Percentiles rank a stretch among this genome's conserved stretches.
Conservation (phyloP, 108 stramenopile genomes). For the Mayamaea pseudoterrestris region DNA sequence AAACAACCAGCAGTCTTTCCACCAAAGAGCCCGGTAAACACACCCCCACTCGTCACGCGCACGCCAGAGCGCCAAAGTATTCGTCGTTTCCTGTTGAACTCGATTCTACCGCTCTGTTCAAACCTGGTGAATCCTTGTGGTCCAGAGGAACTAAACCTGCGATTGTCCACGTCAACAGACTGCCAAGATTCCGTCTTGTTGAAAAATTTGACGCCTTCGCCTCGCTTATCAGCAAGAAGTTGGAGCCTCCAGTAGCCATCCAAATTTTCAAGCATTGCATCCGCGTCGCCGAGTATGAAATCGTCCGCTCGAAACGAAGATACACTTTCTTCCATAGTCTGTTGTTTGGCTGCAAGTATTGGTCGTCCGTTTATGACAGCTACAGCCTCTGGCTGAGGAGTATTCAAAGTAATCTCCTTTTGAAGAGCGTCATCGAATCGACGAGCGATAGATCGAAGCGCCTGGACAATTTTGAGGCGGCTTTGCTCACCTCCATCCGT, state of each 20-base stretch:
- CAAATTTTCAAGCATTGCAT: slow-evolving; percentile 49
- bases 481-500: slow-evolving; percentile 44
- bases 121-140: slow-evolving; percentile 30
- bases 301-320: too few species aligned
- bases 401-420: slow-evolving; percentile 13
- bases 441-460: slow-evolving; percentile 51
- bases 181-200: slow-evolving; percentile 62
- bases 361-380: slow-evolving; percentile 44
- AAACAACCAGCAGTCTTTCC: slow-evolving; percentile 21
- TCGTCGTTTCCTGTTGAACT: slow-evolving; percentile 31
- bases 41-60: slow-evolving; percentile 19
- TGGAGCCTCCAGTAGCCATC: slow-evolving; percentile 72
- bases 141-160: slow-evolving; percentile 34
- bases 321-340: slow-evolving; percentile 10
- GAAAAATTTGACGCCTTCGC: slow-evolving; percentile 75
- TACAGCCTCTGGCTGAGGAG: slow-evolving; percentile 19
- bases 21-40: slow-evolving; percentile 28
- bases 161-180: slow-evolving; percentile 26
- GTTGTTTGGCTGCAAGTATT: slow-evolving; percentile 16
- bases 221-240: slow-evolving; percentile 63
- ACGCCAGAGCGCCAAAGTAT: slow-evolving; percentile 33
- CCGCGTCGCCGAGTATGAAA: slow-evolving; percentile 40
- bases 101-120: slow-evolving; percentile 32
- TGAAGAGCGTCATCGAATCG: slow-evolving; percentile 51
- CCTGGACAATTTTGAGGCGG: slow-evolving; percentile 51